Evolutionary conservation across 2,329 filamentous ascomycete species (phyloP), one percentile per base, ranked within the genome.

Genomic region (Diplodia mutila): DNA sequence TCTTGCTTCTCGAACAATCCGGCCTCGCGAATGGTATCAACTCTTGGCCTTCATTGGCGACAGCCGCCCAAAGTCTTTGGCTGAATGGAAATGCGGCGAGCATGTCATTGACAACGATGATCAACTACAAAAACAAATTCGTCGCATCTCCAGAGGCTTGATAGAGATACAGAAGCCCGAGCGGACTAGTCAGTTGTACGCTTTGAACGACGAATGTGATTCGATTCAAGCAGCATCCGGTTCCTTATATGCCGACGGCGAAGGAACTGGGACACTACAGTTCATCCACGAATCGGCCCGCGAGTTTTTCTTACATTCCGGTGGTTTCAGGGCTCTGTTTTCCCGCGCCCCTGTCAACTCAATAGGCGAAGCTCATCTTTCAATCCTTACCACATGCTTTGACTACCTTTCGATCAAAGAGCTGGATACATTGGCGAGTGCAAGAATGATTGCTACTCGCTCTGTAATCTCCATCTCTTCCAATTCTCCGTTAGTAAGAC

Each of bases 131-230:
- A 5, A 4, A 18, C 37, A 4, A 6, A 2, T 42, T 1, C 37
- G 6, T 1, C 14, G 16, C 37, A 6, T 42, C 5, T 42, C 37
- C 5, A 42, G 37, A 42, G 37, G 37, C 16, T n/a, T 42, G 16
- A 14, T 42, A 4, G 11, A 39, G 37, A 3, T 39, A 16, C 37
- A 16, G 4, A 16, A 39, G 16, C 37, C 11, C 5, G 11, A 16
- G 1, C 12, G 12, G 12, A 4, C 37, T 4, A 4, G 2, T 16
- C 12, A 16, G 1, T 2, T 1, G 11, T 14, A 2, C 1, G 2
- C 5, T 4, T 1, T 16, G 4, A 16, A 39, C 14, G 37, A 16
- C 12, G 37, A 39, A 16, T 2, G 4, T 16, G 37, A 39, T 14
- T 39, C 37, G 16, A 39, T 39, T 2, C 37, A 2, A 5, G 37